These are phyloP conservation scores for Colletotrichum lentis DNA, from an alignment of 2,329 filamentous ascomycete genomes.

Conservation along the genomic window DNA sequence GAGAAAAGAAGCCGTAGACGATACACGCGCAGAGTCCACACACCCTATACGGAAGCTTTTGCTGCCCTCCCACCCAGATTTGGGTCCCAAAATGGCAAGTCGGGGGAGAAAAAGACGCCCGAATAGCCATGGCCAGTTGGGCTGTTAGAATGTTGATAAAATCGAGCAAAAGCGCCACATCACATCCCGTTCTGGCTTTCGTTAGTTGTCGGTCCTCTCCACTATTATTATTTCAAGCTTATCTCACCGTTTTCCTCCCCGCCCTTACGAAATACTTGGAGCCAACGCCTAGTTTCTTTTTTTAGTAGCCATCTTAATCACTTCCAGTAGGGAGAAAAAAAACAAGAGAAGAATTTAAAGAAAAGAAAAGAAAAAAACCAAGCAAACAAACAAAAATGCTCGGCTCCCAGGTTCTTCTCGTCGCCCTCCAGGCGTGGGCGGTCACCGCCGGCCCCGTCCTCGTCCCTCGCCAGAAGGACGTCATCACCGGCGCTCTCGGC, in stretches of 20 bases:
- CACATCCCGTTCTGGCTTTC: neutral
- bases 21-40: conserved; percentile 17
- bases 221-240: neutral
- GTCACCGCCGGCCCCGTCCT: conserved; percentile 27
- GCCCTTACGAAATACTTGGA: neutral
- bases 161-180: conserved; percentile 20
- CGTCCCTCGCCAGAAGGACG: conserved; percentile 12
- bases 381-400: conserved; percentile 15
- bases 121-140: neutral
- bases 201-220: conserved; percentile 14
- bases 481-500: conserved; percentile 28
- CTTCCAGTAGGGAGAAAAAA: neutral
- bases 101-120: conserved; percentile 17
- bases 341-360: too few species aligned
- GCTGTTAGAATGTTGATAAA: conserved; percentile 23
- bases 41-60: conserved; percentile 18
- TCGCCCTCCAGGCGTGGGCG: conserved; percentile 33
- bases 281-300: neutral
- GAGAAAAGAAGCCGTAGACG: conserved; percentile 29
- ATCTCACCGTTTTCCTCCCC: neutral
- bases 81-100: conserved; percentile 15
- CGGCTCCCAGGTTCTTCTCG: conserved; percentile 15
- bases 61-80: neutral
- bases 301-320: conserved; percentile 4
- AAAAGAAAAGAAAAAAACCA: too few species aligned